Evolutionary conservation across 805 yeast species (phyloP).

Genomic region (Tetrapisispora nanseiensis): DNA sequence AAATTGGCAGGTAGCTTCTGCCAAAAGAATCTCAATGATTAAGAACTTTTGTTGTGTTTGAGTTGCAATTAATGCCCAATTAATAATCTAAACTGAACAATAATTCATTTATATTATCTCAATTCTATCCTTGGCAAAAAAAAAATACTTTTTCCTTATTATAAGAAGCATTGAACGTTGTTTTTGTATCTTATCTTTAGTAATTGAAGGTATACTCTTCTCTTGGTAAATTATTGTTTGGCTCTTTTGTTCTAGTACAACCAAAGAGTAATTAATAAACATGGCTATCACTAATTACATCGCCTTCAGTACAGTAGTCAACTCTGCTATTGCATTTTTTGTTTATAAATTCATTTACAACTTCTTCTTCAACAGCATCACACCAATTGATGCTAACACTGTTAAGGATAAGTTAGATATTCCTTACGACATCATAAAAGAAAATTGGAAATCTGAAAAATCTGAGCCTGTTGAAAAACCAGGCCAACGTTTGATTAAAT

Average conservation of each 20-base stretch:
- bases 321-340: background rate
- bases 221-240: no score
- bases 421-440: constrained; percentile 34
- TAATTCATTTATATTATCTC: background rate
- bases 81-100: no score
- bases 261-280: no score
- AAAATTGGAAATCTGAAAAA: constrained; percentile 70
- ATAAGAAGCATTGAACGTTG: no score
- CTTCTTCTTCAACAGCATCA: background rate
- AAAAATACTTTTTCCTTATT: background rate
- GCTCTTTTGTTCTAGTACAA: no score
- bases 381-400: constrained; percentile 18
- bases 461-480: constrained; percentile 40
- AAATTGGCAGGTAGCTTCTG: no score
- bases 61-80: no score
- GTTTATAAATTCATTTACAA: background rate
- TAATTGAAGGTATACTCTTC: no score
- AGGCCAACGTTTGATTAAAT: constrained; percentile 62
- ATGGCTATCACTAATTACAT: background rate
- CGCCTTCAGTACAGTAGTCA: background rate
- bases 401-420: background rate
- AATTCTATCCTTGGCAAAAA: background rate
- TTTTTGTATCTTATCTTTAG: no score
- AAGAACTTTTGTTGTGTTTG: no score
- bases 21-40: no score